Conservation (phyloP, 1,139 yeast species). For the Yamadazyma buinensis region DNA sequence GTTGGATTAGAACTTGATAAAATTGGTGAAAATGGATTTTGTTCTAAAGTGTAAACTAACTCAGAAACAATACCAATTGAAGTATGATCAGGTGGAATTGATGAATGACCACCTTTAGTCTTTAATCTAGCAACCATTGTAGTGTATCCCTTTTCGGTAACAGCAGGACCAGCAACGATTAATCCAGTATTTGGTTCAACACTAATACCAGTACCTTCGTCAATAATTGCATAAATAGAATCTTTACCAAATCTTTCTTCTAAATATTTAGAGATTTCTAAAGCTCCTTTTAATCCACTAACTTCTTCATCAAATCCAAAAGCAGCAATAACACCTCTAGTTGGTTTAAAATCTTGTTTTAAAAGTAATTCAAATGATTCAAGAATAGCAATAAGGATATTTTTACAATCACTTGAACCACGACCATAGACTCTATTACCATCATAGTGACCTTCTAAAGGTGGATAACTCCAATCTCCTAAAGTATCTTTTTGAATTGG, state of each 20-base stretch:
- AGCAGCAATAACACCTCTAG: constrained; percentile 36
- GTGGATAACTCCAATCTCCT: constrained; percentile 63
- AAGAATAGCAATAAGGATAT: constrained; percentile 34
- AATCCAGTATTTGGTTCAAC: constrained; percentile 26
- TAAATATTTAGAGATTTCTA: constrained; percentile 18
- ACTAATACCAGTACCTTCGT: constrained; percentile 39
- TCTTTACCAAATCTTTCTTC: constrained; percentile 29
- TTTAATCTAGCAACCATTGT: constrained; percentile 31
- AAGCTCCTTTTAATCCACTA: constrained; percentile 37
- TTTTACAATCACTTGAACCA: constrained; percentile 43
- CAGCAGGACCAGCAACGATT: constrained; percentile 35
- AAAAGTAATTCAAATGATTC: constrained; percentile 37
- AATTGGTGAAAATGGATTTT: constrained; percentile 31
- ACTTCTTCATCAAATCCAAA: constrained; percentile 47
- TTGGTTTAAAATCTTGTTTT: constrained; percentile 25
- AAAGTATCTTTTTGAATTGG: constrained; percentile 65
- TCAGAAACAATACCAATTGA: constrained; percentile 44
- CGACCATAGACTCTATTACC: constrained; percentile 43
- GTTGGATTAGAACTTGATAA: constrained; percentile 33
- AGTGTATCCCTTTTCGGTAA: constrained; percentile 41
- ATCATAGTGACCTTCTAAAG: constrained; percentile 67
- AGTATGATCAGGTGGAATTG: constrained; percentile 45
- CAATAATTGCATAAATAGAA: constrained; percentile 36
- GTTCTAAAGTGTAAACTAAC: constrained; percentile 33
- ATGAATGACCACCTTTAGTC: constrained; percentile 46